Conservation (phyloP, 2,329 filamentous ascomycete genomes). For the Sarocladiaceae sp. region DNA sequence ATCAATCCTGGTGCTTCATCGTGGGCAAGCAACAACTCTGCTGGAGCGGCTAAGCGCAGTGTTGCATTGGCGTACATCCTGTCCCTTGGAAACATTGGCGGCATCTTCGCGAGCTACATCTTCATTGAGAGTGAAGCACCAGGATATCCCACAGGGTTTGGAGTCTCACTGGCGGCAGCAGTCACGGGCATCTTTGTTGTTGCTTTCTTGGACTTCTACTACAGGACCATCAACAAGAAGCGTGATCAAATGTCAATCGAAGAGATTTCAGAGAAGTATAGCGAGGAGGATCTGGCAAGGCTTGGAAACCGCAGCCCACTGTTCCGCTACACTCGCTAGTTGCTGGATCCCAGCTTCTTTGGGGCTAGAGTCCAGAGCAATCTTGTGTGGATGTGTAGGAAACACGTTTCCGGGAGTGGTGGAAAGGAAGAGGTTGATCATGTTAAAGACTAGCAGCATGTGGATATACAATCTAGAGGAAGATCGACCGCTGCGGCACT, state of each 20-base stretch:
- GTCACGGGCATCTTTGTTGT: conserved; percentile 14
- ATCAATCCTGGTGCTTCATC: conserved; percentile 14
- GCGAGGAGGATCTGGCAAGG: conserved; percentile 20
- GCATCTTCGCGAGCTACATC: conserved; percentile 16
- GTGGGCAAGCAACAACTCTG: conserved; percentile 13
- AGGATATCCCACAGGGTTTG: conserved; percentile 14
- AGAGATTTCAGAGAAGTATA: conserved; percentile 18
- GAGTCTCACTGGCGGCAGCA: conserved; percentile 11
- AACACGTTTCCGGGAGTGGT: too few species aligned
- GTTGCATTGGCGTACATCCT: conserved; percentile 26
- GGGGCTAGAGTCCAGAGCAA: too few species aligned
- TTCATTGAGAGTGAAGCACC: conserved; percentile 15
- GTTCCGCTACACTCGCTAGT: conserved; percentile 20
- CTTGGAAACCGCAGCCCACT: conserved; percentile 23
- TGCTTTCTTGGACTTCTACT: conserved; percentile 12
- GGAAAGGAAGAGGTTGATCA: too few species aligned
- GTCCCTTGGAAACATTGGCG: conserved; percentile 5
- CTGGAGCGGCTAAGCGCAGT: conserved; percentile 22
- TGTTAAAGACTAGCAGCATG: too few species aligned
- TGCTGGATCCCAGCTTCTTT: too few species aligned
- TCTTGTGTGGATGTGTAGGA: too few species aligned
- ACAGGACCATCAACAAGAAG: conserved; percentile 18
- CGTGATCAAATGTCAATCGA: conserved; percentile 17
- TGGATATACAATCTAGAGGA: too few species aligned
- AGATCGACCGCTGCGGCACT: too few species aligned